Evolutionary conservation across 345 rosid species (phyloP), one percentile per base, ranked within the genome.

Genomic region (Arabis alpina): DNA sequence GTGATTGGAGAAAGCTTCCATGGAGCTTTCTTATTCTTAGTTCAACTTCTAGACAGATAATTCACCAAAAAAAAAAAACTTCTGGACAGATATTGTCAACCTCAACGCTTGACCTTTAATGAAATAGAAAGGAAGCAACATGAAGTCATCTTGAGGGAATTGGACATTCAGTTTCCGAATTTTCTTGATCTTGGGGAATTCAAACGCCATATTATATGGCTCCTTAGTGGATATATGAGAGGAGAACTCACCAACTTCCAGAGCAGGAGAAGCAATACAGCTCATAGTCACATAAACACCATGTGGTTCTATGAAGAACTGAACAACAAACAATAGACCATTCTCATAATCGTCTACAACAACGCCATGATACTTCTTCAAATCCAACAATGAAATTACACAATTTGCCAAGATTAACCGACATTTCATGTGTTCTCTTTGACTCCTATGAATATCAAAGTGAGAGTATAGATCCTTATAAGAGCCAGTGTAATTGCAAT

Each of bases 401-500:
- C 1, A 5, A 5, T 0, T 4, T 5, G 36, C 36, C 36, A 32
- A 32, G 36, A 5, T 32, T 32, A 6, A 32, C n/a, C 1, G 0
- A 12, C 37, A 23, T n/a, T 15, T n/a, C n/a, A n/a, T 39, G 13
- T 12, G 7, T 30, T 25, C 8, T 39, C 0, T 1, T 40, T 40
- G 67, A 42, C 9, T 25, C n/a, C 44, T 34, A 53, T 66, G 60
- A 27, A 5, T n/a, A 10, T 13, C 3, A 66, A 82, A 79, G 72
- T 83, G 88, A 15, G 25, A 6, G 5, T 25, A 66, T 8, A 88
- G 19, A 30, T 78, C 76, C 44, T 63, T 68, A 3, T 65, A 78
- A 8, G 88, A 79, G 40, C 82, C 84, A 3, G 67, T 8, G 39
- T 71, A 82, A 74, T 44, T 41, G 76, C 91, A 86, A 39, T 40